Evolutionary conservation across 2,329 filamentous ascomycete genomes (phyloP).

Genomic region (Colletotrichum camelliae): DNA sequence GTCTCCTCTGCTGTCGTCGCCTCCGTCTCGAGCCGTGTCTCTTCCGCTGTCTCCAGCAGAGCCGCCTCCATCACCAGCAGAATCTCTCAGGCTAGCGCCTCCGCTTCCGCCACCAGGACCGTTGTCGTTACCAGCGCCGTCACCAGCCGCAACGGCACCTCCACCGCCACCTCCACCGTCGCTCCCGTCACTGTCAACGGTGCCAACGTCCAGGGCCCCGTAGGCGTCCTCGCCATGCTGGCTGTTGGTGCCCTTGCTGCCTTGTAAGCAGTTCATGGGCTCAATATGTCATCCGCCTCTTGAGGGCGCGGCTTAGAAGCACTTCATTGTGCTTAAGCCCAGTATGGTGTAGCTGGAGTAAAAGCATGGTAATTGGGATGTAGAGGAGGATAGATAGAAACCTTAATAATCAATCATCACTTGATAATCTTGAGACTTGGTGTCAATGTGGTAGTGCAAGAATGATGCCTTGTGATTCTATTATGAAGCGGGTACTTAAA

Average conservation of each 20-base stretch:
- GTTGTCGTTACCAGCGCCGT: neutral
- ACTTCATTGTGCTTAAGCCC: neutral
- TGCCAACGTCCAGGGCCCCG: neutral
- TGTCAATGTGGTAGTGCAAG: neutral
- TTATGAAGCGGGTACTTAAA: neutral
- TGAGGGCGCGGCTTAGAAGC: neutral
- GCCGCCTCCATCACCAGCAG: neutral
- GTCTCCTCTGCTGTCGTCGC: neutral
- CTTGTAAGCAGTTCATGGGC: neutral
- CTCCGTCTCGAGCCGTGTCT: neutral
- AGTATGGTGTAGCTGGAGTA: neutral
- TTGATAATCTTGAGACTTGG: neutral
- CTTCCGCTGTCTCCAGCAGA: neutral
- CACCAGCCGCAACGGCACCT: neutral
- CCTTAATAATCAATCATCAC: neutral
- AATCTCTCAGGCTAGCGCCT: neutral
- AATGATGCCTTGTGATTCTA: neutral
- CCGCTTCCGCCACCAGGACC: neutral
- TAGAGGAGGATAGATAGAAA: neutral
- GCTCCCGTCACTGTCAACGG: constrained; percentile 8
- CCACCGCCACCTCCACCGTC: neutral
- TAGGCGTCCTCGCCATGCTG: neutral
- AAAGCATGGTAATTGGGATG: neutral
- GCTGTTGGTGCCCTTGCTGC: constrained; percentile 12
- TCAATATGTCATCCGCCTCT: neutral